These are phyloP conservation scores for Cupressus sempervirens DNA, from an alignment of 75 land plant species.

Conservation along the genomic window DNA sequence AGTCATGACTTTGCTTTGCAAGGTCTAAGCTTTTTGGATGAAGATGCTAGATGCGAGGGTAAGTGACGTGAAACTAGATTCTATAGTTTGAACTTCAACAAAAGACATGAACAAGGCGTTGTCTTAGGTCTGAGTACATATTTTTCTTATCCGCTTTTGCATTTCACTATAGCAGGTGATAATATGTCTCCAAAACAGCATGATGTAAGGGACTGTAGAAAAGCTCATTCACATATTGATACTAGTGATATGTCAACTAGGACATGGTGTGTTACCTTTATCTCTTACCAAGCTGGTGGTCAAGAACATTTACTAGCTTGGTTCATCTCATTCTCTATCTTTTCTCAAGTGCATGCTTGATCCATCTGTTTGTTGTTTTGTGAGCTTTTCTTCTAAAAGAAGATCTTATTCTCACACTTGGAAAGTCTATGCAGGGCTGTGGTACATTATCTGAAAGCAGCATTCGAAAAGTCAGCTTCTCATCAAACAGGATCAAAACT, in stretches of 20 bases:
- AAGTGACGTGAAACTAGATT: background rate
- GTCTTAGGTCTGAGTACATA: background rate
- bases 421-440: slow-evolving; percentile 32
- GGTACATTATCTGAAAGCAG: slow-evolving; percentile 24
- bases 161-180: background rate
- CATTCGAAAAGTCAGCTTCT: slow-evolving; percentile 18
- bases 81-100: background rate
- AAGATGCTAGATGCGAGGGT: background rate
- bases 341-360: background rate
- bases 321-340: background rate
- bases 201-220: background rate
- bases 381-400: background rate
- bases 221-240: background rate
- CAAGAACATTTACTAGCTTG: background rate
- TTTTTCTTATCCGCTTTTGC: background rate
- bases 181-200: background rate
- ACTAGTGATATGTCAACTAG: background rate
- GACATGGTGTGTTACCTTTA: background rate
- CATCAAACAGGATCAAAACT: slow-evolving; percentile 11
- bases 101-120: background rate
- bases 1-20: background rate
- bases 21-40: slow-evolving; percentile 5
- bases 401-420: background rate
- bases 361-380: background rate
- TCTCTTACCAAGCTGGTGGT: background rate